Percentiles rank a stretch among this genome's conserved stretches.
Conservation (phyloP, 768 basidiomycete species). For the Tylopilus vinaceipallidus region DNA sequence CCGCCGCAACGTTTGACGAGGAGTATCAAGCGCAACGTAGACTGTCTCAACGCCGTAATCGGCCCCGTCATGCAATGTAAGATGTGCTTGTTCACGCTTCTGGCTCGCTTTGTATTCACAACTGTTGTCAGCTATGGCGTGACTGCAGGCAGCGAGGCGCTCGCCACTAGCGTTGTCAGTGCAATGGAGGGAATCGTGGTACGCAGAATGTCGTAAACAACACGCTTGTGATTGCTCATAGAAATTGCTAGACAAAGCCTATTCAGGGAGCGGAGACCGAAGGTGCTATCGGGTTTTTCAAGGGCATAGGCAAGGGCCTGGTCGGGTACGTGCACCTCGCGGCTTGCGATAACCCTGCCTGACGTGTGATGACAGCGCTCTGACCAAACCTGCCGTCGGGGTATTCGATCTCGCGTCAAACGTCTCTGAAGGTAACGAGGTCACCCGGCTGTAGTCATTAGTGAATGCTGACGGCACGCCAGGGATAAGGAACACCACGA, state of each 20-base stretch:
- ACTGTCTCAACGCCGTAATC: conserved; percentile 88
- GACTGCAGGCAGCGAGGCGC: conserved; percentile 88
- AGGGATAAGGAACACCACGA: conserved; percentile 98
- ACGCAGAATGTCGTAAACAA: conserved; percentile 23
- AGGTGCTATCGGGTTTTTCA: conserved; percentile 96
- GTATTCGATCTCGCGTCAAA: conserved; percentile 96
- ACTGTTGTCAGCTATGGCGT: conserved; percentile 76
- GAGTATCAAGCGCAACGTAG: conserved; percentile 91
- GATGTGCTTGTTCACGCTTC: conserved; percentile 22
- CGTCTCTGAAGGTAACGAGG: conserved; percentile 74
- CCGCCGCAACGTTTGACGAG: conserved; percentile 94
- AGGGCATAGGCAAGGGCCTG: conserved; percentile 94
- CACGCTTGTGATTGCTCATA: conserved; percentile 1
- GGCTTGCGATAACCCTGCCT: not conserved
- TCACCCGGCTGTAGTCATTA: not conserved
- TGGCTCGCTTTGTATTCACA: not conserved
- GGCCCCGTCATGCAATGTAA: conserved; percentile 93
- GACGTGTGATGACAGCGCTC: conserved; percentile 48
- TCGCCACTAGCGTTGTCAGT: conserved; percentile 91
- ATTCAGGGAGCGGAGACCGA: conserved; percentile 94
- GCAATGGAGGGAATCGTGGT: conserved; percentile 96
- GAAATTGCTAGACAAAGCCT: conserved; percentile 79
- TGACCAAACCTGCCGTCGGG: conserved; percentile 96
- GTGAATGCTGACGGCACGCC: conserved; percentile 6
- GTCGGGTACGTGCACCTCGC: conserved; percentile 64